Percentiles rank a stretch among this genome's conserved stretches.
Conservation (phyloP, 345 rosid species). For the Eucalyptus pauciflora region DNA sequence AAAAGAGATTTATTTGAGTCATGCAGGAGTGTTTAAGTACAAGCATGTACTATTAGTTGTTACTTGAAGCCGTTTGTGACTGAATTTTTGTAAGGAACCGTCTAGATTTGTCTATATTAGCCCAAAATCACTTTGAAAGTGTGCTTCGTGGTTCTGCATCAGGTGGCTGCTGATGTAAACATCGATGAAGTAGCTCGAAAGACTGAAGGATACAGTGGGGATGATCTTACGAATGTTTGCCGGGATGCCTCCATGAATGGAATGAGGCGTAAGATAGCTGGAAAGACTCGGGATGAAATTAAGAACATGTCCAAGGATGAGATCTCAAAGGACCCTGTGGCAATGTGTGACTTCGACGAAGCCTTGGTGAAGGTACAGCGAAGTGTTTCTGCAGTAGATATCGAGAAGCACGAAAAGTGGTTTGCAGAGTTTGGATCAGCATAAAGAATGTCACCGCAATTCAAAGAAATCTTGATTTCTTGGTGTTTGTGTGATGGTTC, state of each 20-base stretch:
- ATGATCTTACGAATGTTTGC: conserved; percentile 95
- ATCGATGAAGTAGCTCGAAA: conserved; percentile 85
- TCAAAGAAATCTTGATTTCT: not conserved
- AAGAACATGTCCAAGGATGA: conserved; percentile 99
- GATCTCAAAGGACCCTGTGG: conserved; percentile 94
- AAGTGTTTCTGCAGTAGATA: conserved; percentile 88
- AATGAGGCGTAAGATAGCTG: conserved; percentile 99
- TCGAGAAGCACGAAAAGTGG: conserved; percentile 98
- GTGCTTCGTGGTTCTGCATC: not conserved
- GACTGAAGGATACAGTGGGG: conserved; percentile 98
- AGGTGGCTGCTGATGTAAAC: conserved; percentile 90
- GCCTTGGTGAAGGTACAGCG: conserved; percentile 88
- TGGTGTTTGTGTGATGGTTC: not conserved
- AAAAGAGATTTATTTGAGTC: not conserved
- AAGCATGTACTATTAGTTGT: not conserved
- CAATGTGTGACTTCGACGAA: conserved; percentile 99
- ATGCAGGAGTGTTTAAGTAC: not conserved
- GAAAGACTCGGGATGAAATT: conserved; percentile 96
- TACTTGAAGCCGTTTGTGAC: not conserved
- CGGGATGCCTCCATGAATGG: conserved; percentile 98
- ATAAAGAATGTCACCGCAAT: not conserved
- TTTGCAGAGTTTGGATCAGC: conserved; percentile 92
- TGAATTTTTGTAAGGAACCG: not conserved
- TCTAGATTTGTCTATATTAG: not conserved
- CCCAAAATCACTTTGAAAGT: not conserved